Evolutionary conservation across 345 rosid genomes (phyloP).

Genomic region (Anastatica hierochuntica): DNA sequence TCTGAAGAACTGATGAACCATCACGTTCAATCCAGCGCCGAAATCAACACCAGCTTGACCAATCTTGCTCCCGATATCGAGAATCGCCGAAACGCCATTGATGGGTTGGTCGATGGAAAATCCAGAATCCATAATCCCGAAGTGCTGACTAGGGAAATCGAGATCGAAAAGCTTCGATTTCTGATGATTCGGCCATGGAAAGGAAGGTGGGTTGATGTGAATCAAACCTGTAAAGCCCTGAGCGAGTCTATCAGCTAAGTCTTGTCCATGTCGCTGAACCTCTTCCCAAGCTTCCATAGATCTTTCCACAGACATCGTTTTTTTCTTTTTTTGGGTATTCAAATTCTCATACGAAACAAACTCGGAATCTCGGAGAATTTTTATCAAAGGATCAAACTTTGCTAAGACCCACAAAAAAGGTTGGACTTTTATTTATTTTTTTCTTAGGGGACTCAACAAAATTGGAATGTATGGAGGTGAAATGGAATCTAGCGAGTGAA

Average conservation of each 20-base stretch:
- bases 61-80: slow-evolving; percentile 65
- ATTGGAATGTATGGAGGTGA: no score
- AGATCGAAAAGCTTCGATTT: slow-evolving; percentile 57
- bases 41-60: slow-evolving; percentile 90
- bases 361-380: no score
- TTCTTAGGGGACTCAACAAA: no score
- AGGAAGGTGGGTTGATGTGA: slow-evolving; percentile 61
- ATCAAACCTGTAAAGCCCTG: slow-evolving; percentile 83
- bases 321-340: neutral
- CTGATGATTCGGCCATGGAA: slow-evolving; percentile 59
- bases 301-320: slow-evolving; percentile 69
- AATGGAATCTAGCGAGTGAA: no score
- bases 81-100: slow-evolving; percentile 59
- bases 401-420: no score
- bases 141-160: slow-evolving; percentile 48
- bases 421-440: no score
- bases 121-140: slow-evolving; percentile 36
- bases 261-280: slow-evolving; percentile 91
- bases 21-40: slow-evolving; percentile 61
- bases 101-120: slow-evolving; percentile 33
- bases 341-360: no score
- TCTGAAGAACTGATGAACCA: slow-evolving; percentile 75
- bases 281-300: slow-evolving; percentile 96
- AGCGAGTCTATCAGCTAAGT: slow-evolving; percentile 76
- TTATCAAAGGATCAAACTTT: no score